Conservation (phyloP, 2,329 filamentous ascomycete species). For the Xylariaceae sp. region DNA sequence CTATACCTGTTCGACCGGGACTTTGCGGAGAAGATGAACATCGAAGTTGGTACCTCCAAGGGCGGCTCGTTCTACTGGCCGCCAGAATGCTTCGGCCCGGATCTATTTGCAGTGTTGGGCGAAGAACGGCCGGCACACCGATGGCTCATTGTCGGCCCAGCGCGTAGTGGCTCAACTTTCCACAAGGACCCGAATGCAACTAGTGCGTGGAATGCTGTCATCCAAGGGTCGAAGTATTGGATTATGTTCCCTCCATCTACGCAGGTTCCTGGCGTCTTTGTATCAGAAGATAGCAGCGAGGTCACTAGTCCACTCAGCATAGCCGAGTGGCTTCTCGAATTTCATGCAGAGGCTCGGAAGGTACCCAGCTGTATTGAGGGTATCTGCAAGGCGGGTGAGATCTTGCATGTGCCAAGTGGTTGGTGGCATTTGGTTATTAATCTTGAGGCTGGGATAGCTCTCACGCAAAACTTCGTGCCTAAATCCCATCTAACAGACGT, state of each 20-base stretch:
- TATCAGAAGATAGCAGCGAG: constrained; percentile 87
- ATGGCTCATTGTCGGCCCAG: constrained; percentile 91
- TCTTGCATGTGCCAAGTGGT: constrained; percentile 89
- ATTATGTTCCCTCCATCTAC: constrained; percentile 91
- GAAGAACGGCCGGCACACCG: constrained; percentile 81
- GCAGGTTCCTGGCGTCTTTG: constrained; percentile 85
- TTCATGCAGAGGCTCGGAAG: constrained; percentile 80
- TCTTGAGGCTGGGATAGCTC: constrained; percentile 79
- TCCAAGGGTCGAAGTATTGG: constrained; percentile 94
- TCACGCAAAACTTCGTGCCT: constrained; percentile 96
- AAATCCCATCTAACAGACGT: constrained; percentile 74
- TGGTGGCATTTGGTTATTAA: constrained; percentile 99
- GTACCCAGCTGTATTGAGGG: constrained; percentile 83
- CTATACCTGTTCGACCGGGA: constrained; percentile 89
- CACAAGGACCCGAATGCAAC: constrained; percentile 81
- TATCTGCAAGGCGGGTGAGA: constrained; percentile 81
- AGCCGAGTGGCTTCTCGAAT: constrained; percentile 92
- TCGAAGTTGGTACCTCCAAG: constrained; percentile 60
- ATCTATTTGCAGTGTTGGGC: constrained; percentile 82
- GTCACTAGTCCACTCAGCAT: constrained; percentile 94
- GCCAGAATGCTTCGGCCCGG: constrained; percentile 83
- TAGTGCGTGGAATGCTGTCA: constrained; percentile 91
- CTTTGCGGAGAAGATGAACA: constrained; percentile 84
- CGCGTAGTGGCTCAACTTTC: constrained; percentile 88
- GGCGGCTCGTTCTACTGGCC: constrained; percentile 71